These are phyloP conservation scores for Coelastrella sp. DNA, from an alignment of 139 green algal species.

Conservation along the genomic window DNA sequence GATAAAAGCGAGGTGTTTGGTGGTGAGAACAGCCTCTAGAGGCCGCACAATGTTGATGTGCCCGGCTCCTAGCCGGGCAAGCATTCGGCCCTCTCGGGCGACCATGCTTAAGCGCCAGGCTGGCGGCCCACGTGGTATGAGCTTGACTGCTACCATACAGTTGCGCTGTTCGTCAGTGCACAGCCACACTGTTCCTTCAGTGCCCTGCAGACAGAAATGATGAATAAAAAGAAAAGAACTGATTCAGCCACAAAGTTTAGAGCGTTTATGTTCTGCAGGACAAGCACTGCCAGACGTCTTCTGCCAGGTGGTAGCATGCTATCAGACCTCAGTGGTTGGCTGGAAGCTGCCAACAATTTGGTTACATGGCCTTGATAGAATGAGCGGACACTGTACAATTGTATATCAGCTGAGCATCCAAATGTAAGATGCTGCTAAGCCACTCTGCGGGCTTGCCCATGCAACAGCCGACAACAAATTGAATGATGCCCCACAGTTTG, in stretches of 20 bases:
- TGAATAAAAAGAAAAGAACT: not conserved
- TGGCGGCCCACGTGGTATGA: slow-evolving; percentile 25
- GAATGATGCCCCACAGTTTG: no score
- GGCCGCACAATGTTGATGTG: slow-evolving; percentile 50
- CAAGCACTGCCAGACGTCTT: no score
- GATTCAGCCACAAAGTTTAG: not conserved
- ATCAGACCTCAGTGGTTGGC: no score
- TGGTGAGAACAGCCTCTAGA: slow-evolving; percentile 36
- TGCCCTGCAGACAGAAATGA: slow-evolving; percentile 4
- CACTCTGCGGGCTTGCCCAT: no score
- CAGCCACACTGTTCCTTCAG: slow-evolving; percentile 43
- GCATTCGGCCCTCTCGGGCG: slow-evolving; percentile 28
- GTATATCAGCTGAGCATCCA: no score
- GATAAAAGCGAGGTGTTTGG: slow-evolving; percentile 28
- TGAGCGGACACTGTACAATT: no score
- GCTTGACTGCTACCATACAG: slow-evolving; percentile 38
- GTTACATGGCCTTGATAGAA: no score
- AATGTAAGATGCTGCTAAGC: no score
- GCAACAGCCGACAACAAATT: no score
- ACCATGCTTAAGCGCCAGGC: slow-evolving; percentile 27
- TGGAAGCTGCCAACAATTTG: no score
- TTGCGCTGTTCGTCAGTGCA: slow-evolving; percentile 1
- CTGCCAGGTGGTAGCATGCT: no score
- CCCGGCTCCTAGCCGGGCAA: slow-evolving; percentile 19
- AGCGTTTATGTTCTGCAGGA: not conserved